A percentile compares a stretch with the other conserved stretches of the same genome.
These are phyloP conservation scores for Pulveroboletus frians DNA, from an alignment of 768 basidiomycete species.

Conservation along the genomic window DNA sequence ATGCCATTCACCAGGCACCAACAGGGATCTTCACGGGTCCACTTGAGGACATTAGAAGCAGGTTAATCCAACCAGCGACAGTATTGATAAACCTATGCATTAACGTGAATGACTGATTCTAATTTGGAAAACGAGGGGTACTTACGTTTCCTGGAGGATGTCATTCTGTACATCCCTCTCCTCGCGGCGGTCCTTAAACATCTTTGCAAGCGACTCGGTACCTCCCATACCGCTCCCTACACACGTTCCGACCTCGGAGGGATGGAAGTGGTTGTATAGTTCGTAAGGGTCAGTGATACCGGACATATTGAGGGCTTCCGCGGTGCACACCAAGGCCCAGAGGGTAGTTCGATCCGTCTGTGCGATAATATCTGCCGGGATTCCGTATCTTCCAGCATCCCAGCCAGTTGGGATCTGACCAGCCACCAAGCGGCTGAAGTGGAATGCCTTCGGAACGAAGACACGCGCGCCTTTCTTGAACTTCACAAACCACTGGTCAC, in stretches of 20 bases:
- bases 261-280: conserved; percentile 94
- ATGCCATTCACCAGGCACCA: conserved; percentile 77
- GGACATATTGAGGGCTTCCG: conserved; percentile 94
- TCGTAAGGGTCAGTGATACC: conserved; percentile 98
- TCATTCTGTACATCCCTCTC: conserved; percentile 99
- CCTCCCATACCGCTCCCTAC: conserved; percentile 99
- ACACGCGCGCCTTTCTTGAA: conserved; percentile 97
- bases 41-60: conserved; percentile 90
- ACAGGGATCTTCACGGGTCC: conserved; percentile 99
- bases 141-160: conserved; percentile 95
- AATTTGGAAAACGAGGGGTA: not conserved
- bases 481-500: conserved; percentile 96
- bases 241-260: conserved; percentile 90
- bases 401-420: conserved; percentile 98
- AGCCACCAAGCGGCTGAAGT: conserved; percentile 89
- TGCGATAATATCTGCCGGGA: conserved; percentile 91
- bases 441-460: conserved; percentile 90
- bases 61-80: conserved; percentile 96
- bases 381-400: conserved; percentile 94
- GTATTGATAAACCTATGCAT: conserved; percentile 90
- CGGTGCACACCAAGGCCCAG: conserved; percentile 92
- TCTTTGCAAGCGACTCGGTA: conserved; percentile 80
- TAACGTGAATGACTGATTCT: conserved; percentile 5
- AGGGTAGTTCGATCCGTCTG: conserved; percentile 91
- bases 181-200: conserved; percentile 99